These are phyloP conservation scores for Lodderomyces pseudojiufengensis DNA, from an alignment of 1,139 yeast genomes.

Conservation along the genomic window DNA sequence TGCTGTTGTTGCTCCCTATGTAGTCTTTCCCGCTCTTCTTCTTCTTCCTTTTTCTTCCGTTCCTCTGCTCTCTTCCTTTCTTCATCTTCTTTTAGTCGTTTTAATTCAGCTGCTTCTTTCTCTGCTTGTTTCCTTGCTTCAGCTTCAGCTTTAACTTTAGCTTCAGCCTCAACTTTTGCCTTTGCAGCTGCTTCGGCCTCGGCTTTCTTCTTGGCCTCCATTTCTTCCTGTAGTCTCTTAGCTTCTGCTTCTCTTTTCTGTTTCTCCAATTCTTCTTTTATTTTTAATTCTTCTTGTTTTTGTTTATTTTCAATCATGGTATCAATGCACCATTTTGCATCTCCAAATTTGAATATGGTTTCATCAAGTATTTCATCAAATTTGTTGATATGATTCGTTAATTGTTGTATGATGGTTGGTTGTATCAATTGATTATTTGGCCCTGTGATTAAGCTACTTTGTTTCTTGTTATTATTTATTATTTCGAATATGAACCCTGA, in stretches of 20 bases:
- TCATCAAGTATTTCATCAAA: conserved; percentile 46
- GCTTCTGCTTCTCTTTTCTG: conserved; percentile 27
- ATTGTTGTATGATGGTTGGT: conserved; percentile 39
- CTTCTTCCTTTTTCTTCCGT: conserved; percentile 12
- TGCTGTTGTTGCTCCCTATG: conserved; percentile 7
- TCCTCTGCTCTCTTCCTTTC: conserved; percentile 15
- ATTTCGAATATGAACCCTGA: conserved; percentile 46
- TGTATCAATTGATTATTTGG: conserved; percentile 43
- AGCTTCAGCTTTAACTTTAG: conserved; percentile 14
- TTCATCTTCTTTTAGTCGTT: conserved; percentile 10
- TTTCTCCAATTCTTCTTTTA: conserved; percentile 38
- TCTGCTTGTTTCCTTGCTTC: conserved; percentile 16
- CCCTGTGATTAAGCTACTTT: conserved; percentile 43
- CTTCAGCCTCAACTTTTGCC: conserved; percentile 18
- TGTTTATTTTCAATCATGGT: conserved; percentile 43
- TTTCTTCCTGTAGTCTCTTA: conserved; percentile 18
- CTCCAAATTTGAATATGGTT: conserved; percentile 41
- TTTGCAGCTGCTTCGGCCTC: conserved; percentile 17
- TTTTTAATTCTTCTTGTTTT: conserved; percentile 39
- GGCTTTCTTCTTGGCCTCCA: conserved; percentile 21
- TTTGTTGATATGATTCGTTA: conserved; percentile 32
- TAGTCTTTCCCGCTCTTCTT: conserved; percentile 11
- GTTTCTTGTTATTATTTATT: conserved; percentile 40
- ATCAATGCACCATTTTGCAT: conserved; percentile 45
- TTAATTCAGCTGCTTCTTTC: conserved; percentile 16